phyloP scores from a whole-genome alignment of 192 early-diverging fungal species.

The Cladochytrium replicatum region DNA sequence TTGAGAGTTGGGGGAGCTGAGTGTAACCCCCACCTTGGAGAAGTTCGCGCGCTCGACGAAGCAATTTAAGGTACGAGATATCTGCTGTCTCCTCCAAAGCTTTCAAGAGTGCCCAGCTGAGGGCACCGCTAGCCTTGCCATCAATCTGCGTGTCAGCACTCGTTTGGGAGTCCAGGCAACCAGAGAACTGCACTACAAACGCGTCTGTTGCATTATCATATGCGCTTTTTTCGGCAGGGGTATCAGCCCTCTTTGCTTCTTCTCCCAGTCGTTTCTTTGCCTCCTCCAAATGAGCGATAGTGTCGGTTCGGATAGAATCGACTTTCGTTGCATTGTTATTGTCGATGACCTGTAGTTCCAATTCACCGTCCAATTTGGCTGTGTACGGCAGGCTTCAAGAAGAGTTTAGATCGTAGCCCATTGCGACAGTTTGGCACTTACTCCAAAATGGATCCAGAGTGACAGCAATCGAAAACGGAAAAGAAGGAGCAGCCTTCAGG shows the following conservation, averaged over 20 bases:
- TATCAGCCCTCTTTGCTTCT: slow-evolving; percentile 8
- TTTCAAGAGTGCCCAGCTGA: slow-evolving; percentile 44
- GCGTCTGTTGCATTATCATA: slow-evolving; percentile 19
- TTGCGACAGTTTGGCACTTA: too few species aligned
- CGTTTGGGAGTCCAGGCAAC: slow-evolving; percentile 54
- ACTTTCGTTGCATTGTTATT: slow-evolving; percentile 23
- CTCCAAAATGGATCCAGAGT: slow-evolving; percentile 38
- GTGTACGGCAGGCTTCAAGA: slow-evolving; percentile 41
- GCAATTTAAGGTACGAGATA: slow-evolving; percentile 34
- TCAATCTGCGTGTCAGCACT: slow-evolving; percentile 49
- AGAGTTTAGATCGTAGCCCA: too few species aligned
- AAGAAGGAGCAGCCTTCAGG: slow-evolving; percentile 27
- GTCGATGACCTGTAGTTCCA: slow-evolving; percentile 23
- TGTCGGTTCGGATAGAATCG: too few species aligned
- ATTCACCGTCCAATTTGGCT: slow-evolving; percentile 26
- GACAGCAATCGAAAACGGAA: slow-evolving; percentile 41
- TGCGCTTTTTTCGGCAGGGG: slow-evolving; percentile 6
- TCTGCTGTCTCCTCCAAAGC: slow-evolving; percentile 15
- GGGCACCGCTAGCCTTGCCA: slow-evolving; percentile 47
- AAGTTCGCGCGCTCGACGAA: slow-evolving; percentile 20
- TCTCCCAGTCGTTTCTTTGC: too few species aligned
- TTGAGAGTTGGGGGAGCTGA: slow-evolving; percentile 38
- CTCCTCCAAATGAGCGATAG: too few species aligned
- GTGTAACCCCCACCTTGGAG: slow-evolving; percentile 31
- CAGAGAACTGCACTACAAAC: slow-evolving; percentile 54